A percentile compares a stretch with the other conserved stretches of the same genome.
Conservation (phyloP, 2,329 filamentous ascomycete species). For the Cladosporium sp. region DNA sequence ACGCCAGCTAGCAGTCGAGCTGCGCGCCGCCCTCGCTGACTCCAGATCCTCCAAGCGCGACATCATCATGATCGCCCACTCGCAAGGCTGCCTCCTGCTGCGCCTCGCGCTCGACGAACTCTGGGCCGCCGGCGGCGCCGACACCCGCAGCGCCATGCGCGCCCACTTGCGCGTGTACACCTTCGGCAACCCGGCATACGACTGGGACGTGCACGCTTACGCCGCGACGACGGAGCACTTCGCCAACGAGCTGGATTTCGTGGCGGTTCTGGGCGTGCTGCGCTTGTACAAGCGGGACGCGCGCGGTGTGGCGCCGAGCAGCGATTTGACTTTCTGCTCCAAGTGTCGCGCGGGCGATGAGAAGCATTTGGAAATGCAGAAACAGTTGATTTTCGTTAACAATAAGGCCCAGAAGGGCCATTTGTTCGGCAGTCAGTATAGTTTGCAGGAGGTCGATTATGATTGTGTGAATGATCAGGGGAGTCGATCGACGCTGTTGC, state of each 20-base stretch:
- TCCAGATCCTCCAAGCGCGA: background rate
- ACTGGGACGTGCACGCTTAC: constrained; percentile 9
- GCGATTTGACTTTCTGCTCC: constrained; percentile 3
- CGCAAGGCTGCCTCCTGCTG: constrained; percentile 8
- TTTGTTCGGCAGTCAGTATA: constrained; percentile 10
- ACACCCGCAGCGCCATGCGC: background rate
- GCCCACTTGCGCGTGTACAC: background rate
- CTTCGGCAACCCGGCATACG: constrained; percentile 10
- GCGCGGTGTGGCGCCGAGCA: background rate
- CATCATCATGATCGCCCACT: constrained; percentile 11
- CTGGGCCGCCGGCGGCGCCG: background rate
- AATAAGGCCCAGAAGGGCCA: constrained; percentile 4
- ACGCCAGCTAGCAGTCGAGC: background rate
- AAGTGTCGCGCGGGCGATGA: background rate
- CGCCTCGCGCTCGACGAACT: constrained; percentile 5
- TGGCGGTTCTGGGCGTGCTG: constrained; percentile 6
- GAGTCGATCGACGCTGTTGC: background rate
- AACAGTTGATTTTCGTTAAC: constrained; percentile 3
- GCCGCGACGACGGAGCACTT: constrained; percentile 9
- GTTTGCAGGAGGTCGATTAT: constrained; percentile 4
- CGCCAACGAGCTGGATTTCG: constrained; percentile 10
- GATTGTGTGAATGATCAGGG: background rate
- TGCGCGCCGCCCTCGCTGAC: constrained; percentile 3
- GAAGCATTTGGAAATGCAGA: background rate
- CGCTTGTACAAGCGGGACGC: constrained; percentile 1